phyloP scores from a whole-genome alignment of 106 monocot genomes.

The Gastrodia elata region DNA sequence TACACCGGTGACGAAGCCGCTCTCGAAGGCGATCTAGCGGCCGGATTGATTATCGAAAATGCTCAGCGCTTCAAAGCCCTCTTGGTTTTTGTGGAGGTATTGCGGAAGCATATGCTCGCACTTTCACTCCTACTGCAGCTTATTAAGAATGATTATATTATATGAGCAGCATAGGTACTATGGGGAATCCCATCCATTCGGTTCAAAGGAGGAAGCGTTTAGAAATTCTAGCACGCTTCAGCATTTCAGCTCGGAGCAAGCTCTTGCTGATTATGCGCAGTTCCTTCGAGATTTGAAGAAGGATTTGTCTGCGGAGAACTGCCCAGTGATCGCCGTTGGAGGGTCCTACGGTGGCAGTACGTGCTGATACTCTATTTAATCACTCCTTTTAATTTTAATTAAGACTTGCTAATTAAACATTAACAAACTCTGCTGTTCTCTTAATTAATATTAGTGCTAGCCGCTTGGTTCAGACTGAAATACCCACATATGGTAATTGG shows the following conservation, averaged over 20 bases:
- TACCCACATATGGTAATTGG: constrained; percentile 30
- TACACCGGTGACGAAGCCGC: constrained; percentile 33
- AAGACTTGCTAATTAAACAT: no score
- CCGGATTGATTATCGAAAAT: constrained; percentile 16
- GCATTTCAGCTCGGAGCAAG: constrained; percentile 27
- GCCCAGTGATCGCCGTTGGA: constrained; percentile 20
- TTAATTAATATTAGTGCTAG: constrained; percentile 29
- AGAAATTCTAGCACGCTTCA: constrained; percentile 22
- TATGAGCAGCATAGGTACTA: constrained; percentile 23
- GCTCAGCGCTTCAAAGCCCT: constrained; percentile 29
- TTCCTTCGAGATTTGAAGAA: constrained; percentile 16
- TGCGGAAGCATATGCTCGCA: no score
- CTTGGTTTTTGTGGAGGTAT: constrained; percentile 38
- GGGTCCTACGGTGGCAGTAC: constrained; percentile 30
- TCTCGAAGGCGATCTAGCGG: constrained; percentile 7
- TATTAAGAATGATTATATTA: no score
- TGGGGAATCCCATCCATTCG: constrained; percentile 27
- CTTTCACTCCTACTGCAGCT: no score
- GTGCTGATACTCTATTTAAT: no score
- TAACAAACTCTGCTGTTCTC: no score
- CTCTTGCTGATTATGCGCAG: constrained; percentile 27
- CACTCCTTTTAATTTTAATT: no score
- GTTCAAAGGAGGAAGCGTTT: constrained; percentile 14
- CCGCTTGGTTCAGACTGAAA: constrained; percentile 28
- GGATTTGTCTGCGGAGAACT: constrained; percentile 15